Evolutionary conservation across 2,329 filamentous ascomycete genomes (phyloP), one percentile per base, ranked within the genome.

Genomic region (Phyllosticta capitalensis): DNA sequence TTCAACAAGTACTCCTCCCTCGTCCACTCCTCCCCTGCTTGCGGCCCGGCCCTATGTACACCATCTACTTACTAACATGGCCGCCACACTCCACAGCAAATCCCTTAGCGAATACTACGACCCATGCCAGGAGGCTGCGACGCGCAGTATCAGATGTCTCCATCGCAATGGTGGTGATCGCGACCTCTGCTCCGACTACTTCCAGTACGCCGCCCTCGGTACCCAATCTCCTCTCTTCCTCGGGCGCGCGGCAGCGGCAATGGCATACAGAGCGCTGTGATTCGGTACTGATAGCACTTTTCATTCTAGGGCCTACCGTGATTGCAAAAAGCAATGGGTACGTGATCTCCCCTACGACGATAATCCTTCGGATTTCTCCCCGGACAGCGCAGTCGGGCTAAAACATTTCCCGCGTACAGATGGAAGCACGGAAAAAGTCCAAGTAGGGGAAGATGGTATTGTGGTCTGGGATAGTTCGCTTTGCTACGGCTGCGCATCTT

Each of bases 321-420:
- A 95, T 63, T 97, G 92, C 76, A 96, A 96, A 74, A 92, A 95
- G 76, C 82, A 86, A 78, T 96, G 92, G 92, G 91, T 96, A 80
- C 67, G 83, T 76, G 3, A 30, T 48, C 9, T 9, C 20, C 17
- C 33, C 22, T 20, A 10, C 21, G 28, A 12, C 17, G 12, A 3
- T 19, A 38, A n/a, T 59, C 69, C 66, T 65, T 10, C 45, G 50
- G 19, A 52, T 14, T 22, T n/a, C 5, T 17, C 19, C 53, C 30
- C 51, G 33, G n/a, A 17, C 19, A 22, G 14, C 55, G 28, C 14
- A 19, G 49, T 53, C 38, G 38, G 33, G 52, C 56, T 59, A 19
- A 59, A 9, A 5, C 9, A 14, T 12, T 38, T 22, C 14, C 49
- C 33, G 17, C 24, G 19, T 55, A 49, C 62, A 79, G 77, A 74